Base-by-base conservation (phyloP, 2,329 filamentous ascomycete genomes). In the Alternaria postmessia region DNA sequence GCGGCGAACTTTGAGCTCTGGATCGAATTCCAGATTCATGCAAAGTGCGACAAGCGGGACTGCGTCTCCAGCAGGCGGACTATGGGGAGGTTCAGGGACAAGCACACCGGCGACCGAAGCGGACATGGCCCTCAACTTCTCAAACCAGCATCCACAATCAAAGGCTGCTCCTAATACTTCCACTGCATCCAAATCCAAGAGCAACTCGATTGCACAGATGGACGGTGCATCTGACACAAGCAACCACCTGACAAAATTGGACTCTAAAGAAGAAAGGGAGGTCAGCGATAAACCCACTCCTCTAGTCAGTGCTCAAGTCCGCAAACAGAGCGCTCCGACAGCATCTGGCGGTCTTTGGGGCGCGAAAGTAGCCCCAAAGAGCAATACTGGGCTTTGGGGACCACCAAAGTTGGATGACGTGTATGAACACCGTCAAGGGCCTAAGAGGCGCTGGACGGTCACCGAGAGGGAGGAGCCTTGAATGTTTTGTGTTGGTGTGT, bases 361-460 rank as follows among this genome's bases (percentile, higher is more conserved):
- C 6, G 67, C 66, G 16, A 68, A 75, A 48, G 48, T 61, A 4
- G 52, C 62, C 26, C 51, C 59, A 5, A 66, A 59, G 24, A 55
- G 70, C 69, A 63, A 70, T 7, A 62, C 78, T 43, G 80, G 80
- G 1, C 78, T 83, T 6, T 83, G 81, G 81, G 81, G 81, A 0
- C 75, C 74, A n/a, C 75, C 77, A 14, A 65, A 65, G 68, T 69
- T 63, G 63, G 70, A 67, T 59, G 74, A 75, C 32, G 67, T 76
- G n/a, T 75, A 75, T 28, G 75, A 76, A 66, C 74, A 79, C 54
- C 74, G 74, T 8, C 66, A 66, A 26, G 79, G 78, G 39, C 74
- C 76, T 22, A 82, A 82, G 74, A 74, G 80, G 65, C 66, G 81
- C 54, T 82, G 81, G 81, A 82, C 79, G 4, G 70, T 82, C 38